A percentile compares a stretch with the other conserved stretches of the same genome.
Evolutionary conservation across 495 filamentous ascomycete genomes (phyloP).

Genomic region (Aspergillus biplanus): DNA sequence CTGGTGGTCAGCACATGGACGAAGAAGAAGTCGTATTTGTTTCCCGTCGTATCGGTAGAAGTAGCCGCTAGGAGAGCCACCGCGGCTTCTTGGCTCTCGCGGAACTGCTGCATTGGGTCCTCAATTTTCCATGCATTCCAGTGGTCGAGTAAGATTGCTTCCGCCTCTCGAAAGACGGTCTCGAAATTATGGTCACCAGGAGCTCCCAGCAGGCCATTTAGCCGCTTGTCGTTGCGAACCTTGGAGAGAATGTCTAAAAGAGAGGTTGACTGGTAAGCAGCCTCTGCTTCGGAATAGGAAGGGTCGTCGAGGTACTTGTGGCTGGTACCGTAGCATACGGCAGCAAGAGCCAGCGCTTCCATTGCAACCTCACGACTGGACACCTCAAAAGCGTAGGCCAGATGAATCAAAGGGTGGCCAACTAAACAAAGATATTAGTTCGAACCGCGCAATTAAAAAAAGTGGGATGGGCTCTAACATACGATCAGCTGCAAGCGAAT

Average conservation of each 20-base stretch:
- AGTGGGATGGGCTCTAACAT: constrained; percentile 38
- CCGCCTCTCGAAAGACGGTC: constrained; percentile 66
- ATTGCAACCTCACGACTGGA: constrained; percentile 78
- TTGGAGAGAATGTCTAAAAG: constrained; percentile 68
- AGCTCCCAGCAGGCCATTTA: constrained; percentile 60
- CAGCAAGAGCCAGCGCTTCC: constrained; percentile 74
- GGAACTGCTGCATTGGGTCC: constrained; percentile 69
- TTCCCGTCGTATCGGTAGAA: constrained; percentile 35
- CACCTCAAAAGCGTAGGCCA: constrained; percentile 86
- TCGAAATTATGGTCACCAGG: constrained; percentile 67
- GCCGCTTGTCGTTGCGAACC: constrained; percentile 50
- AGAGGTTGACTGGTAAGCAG: constrained; percentile 55
- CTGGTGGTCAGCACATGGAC: constrained; percentile 80
- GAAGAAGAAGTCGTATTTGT: constrained; percentile 80
- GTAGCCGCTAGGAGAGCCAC: constrained; percentile 70
- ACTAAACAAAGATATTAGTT: constrained; percentile 50
- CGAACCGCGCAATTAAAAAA: background rate
- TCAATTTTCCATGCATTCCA: constrained; percentile 83
- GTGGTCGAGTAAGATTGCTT: constrained; percentile 74
- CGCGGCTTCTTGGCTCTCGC: constrained; percentile 76
- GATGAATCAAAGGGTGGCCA: constrained; percentile 85
- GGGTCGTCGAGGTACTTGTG: constrained; percentile 81
- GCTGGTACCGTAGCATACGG: constrained; percentile 71
- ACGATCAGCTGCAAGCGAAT: constrained; percentile 77
- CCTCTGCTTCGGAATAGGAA: constrained; percentile 59